Evolutionary conservation across 495 filamentous ascomycete genomes (phyloP).

Genomic region (Penicillium goetzii): DNA sequence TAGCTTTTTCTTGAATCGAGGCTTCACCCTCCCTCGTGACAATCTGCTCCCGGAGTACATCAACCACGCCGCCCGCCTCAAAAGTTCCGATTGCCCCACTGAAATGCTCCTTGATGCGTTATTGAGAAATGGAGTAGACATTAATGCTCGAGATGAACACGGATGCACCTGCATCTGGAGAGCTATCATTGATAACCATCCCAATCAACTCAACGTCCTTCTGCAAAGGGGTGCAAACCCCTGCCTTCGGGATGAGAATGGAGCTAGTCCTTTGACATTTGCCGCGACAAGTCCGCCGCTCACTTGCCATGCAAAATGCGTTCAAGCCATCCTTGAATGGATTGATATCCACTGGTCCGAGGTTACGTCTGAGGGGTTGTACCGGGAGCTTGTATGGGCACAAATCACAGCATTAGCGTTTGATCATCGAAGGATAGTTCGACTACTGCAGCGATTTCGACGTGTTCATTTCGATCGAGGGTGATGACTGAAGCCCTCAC

Average conservation of each 20-base stretch:
- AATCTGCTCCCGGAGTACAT: background rate
- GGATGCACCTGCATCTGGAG: background rate
- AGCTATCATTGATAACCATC: background rate
- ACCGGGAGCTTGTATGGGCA: background rate
- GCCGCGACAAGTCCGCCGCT: background rate
- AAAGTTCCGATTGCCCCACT: background rate
- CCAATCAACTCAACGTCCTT: background rate
- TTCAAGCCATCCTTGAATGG: background rate
- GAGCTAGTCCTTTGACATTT: background rate
- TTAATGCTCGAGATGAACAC: background rate
- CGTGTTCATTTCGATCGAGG: background rate
- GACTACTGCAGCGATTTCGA: background rate
- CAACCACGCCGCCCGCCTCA: background rate
- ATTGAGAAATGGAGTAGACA: background rate
- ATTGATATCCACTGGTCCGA: background rate
- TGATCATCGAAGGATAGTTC: background rate
- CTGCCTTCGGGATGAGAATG: background rate
- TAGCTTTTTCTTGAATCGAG: background rate
- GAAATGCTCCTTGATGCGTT: background rate
- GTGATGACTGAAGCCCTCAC: background rate
- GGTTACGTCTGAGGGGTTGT: background rate
- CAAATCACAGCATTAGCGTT: background rate
- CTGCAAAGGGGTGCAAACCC: background rate
- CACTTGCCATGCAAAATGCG: background rate
- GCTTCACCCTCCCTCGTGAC: background rate